Evolutionary conservation across 192 early-diverging fungal genomes (phyloP).

Genomic region (Coemansia umbellata): DNA sequence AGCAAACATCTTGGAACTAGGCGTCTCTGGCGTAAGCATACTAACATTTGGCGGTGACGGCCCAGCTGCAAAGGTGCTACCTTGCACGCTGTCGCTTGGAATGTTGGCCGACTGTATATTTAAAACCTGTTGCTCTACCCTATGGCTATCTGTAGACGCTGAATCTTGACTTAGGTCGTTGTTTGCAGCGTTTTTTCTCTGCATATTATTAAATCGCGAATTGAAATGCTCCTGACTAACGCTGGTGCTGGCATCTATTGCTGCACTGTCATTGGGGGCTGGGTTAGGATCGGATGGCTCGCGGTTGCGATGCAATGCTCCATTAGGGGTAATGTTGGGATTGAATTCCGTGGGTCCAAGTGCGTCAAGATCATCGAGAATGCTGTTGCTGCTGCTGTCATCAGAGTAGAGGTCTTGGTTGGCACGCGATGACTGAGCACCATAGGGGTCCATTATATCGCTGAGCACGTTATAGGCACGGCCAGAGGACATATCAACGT

Average conservation of each 20-base stretch:
- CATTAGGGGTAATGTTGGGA: constrained; percentile 11
- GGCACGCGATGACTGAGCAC: constrained; percentile 11
- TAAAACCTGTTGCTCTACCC: too few species aligned
- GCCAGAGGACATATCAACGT: constrained; percentile 27
- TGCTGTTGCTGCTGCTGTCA: constrained; percentile 32
- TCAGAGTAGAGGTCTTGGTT: constrained; percentile 37
- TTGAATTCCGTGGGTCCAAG: constrained; percentile 28
- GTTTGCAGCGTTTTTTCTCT: too few species aligned
- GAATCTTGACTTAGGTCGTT: too few species aligned
- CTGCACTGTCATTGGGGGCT: not conserved
- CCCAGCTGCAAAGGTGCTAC: too few species aligned
- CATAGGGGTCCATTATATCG: constrained; percentile 48
- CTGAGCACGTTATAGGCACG: constrained; percentile 35
- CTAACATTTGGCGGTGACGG: constrained; percentile 11
- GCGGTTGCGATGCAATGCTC: not conserved
- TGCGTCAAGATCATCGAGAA: constrained; percentile 27
- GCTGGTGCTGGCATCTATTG: not conserved
- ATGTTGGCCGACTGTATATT: too few species aligned
- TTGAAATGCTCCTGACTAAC: too few species aligned
- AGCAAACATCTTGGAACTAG: constrained; percentile 9
- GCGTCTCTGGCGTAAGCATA: constrained; percentile 36
- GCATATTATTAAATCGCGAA: too few species aligned
- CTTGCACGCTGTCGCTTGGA: too few species aligned
- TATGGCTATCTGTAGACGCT: too few species aligned
- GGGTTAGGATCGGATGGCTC: not conserved